phyloP scores from a whole-genome alignment of 768 basidiomycete genomes.

The Tulasnella sp. region DNA sequence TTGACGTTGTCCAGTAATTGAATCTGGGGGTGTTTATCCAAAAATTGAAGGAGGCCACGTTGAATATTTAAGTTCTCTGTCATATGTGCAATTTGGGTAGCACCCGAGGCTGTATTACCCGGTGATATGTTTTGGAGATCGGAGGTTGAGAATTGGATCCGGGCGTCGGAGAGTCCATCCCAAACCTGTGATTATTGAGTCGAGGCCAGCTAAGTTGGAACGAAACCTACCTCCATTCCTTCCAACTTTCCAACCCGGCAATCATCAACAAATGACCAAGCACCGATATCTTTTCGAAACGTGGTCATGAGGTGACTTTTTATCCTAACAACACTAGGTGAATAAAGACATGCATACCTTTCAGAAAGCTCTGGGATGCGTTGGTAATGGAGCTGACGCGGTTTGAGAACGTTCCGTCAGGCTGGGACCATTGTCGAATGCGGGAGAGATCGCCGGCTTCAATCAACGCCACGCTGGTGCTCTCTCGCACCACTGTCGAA shows the following conservation, averaged over 20 bases:
- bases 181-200: constrained; percentile 48
- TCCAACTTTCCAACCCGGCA: constrained; percentile 58
- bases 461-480: constrained; percentile 54
- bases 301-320: background rate
- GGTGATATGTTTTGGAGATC: constrained; percentile 21
- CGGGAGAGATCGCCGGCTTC: constrained; percentile 70
- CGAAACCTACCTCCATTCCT: constrained; percentile 60
- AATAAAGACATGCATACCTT: constrained; percentile 33
- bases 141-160: constrained; percentile 55
- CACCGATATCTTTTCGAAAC: constrained; percentile 50
- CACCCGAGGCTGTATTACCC: constrained; percentile 22
- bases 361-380: constrained; percentile 51
- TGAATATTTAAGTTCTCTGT: constrained; percentile 93
- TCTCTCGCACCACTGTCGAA: constrained; percentile 37
- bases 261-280: constrained; percentile 67
- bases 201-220: constrained; percentile 9
- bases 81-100: constrained; percentile 56
- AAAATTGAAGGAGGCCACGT: constrained; percentile 57
- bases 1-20: constrained; percentile 58
- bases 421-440: constrained; percentile 52
- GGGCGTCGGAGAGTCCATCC: constrained; percentile 79
- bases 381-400: constrained; percentile 79
- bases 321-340: constrained; percentile 5
- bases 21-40: constrained; percentile 41
- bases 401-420: constrained; percentile 53